A percentile compares a stretch with the other conserved stretches of the same genome.
Conservation (phyloP, 345 rosid species). For the Fremontodendron californicum region DNA sequence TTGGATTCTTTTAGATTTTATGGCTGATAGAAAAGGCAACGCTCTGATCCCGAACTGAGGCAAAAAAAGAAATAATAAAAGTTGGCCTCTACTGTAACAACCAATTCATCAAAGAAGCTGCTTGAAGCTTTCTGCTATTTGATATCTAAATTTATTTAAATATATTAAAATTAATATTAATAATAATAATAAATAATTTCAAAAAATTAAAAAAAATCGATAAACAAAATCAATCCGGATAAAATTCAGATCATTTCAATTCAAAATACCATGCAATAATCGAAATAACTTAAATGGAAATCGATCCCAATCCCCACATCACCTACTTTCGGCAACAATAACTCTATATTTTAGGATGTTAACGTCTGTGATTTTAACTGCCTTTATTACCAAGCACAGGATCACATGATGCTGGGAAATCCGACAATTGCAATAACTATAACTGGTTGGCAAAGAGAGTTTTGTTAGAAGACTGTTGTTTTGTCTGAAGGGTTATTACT, state of each 20-base stretch:
- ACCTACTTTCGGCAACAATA: no score
- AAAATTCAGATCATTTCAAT: no score
- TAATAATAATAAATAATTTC: no score
- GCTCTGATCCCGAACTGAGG: constrained; percentile 18
- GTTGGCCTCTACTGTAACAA: neutral
- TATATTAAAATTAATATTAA: no score
- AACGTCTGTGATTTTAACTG: constrained; percentile 2
- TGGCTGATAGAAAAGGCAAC: neutral
- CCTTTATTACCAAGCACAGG: constrained; percentile 3
- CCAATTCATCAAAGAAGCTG: neutral
- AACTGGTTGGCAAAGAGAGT: neutral
- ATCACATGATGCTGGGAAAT: neutral
- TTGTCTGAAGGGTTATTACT: neutral
- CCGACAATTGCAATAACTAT: no score
- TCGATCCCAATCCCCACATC: no score
- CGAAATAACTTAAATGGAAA: no score
- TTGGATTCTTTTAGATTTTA: constrained; percentile 24
- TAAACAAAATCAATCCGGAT: no score
- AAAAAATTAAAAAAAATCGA: no score
- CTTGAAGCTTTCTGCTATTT: constrained; percentile 6
- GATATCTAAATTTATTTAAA: no score
- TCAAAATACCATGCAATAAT: no score
- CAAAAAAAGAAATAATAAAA: constrained; percentile 1
- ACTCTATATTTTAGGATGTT: constrained; percentile 4
- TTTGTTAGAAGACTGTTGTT: neutral